Percentiles rank a stretch among this genome's conserved stretches.
These are phyloP conservation scores for Eucalyptus pumila DNA, from an alignment of 345 rosid species.

Conservation along the genomic window DNA sequence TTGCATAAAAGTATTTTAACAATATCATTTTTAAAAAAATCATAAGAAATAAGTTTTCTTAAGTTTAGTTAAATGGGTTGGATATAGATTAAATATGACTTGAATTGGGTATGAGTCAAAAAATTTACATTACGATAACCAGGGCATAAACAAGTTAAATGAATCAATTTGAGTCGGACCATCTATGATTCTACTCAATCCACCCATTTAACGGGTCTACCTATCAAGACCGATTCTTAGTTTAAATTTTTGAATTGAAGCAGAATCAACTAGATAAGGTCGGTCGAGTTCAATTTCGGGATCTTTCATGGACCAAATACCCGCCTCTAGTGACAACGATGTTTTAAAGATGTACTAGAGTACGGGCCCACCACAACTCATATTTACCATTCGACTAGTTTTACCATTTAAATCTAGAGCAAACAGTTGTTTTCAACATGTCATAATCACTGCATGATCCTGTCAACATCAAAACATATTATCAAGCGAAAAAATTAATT, in stretches of 20 bases:
- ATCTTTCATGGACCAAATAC: neutral
- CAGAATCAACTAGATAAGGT: neutral
- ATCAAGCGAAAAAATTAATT: neutral
- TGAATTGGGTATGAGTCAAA: accelerated
- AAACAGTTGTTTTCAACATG: neutral
- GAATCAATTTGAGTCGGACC: accelerated
- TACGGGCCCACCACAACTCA: neutral
- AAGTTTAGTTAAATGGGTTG: too few relatives aligned
- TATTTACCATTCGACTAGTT: neutral
- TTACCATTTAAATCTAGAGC: neutral
- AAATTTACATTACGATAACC: accelerated
- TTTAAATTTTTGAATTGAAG: neutral
- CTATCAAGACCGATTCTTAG: neutral
- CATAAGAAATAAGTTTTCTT: too few relatives aligned
- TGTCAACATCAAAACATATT: neutral
- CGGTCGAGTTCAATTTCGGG: neutral
- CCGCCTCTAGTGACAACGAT: neutral
- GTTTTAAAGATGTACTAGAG: neutral
- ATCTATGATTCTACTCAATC: too few relatives aligned
- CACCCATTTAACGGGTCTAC: too few relatives aligned
- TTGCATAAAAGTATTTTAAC: too few relatives aligned
- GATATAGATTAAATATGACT: accelerated
- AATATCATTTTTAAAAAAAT: too few relatives aligned
- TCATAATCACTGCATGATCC: neutral
- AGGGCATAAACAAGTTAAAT: accelerated